Conservation (phyloP, 306 rosid genomes). For the Cercis canadensis region DNA sequence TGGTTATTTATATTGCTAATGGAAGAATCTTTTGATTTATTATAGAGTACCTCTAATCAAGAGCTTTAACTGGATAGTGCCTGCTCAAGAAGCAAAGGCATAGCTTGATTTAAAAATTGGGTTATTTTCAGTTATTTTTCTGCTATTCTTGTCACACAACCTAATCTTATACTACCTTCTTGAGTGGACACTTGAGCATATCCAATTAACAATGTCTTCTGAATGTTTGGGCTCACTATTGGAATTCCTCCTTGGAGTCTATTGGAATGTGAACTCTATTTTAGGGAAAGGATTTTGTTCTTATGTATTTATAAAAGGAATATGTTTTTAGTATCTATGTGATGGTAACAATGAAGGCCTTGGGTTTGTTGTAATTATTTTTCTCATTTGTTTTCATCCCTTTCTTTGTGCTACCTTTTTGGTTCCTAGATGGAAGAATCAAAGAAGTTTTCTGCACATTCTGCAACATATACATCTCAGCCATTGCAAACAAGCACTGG, state of each 20-base stretch:
- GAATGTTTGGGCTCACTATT: not conserved
- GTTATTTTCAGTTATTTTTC: conserved; percentile 12
- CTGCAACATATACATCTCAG: conserved; percentile 65
- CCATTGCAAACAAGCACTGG: conserved; percentile 58
- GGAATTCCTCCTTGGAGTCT: not conserved
- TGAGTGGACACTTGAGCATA: not conserved
- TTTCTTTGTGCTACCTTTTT: conserved; percentile 15
- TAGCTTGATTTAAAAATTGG: conserved; percentile 11
- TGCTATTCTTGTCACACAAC: not conserved
- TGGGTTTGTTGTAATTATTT: conserved; percentile 15
- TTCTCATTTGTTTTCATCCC: not conserved
- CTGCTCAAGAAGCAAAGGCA: not conserved
- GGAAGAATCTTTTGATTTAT: not conserved
- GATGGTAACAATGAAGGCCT: not conserved
- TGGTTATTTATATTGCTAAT: conserved; percentile 9
- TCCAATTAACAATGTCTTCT: not conserved
- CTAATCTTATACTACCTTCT: conserved; percentile 12
- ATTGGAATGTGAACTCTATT: not conserved
- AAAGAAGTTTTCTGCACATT: conserved; percentile 69
- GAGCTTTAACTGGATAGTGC: not conserved
- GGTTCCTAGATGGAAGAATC: conserved; percentile 85
- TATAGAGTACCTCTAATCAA: not conserved
- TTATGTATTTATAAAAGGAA: too few relatives aligned
- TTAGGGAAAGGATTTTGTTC: too few relatives aligned
- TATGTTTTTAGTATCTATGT: not conserved